These are phyloP conservation scores for Nematocida ausubeli DNA, from an alignment of 371 early-diverging fungal species.

Conservation along the genomic window DNA sequence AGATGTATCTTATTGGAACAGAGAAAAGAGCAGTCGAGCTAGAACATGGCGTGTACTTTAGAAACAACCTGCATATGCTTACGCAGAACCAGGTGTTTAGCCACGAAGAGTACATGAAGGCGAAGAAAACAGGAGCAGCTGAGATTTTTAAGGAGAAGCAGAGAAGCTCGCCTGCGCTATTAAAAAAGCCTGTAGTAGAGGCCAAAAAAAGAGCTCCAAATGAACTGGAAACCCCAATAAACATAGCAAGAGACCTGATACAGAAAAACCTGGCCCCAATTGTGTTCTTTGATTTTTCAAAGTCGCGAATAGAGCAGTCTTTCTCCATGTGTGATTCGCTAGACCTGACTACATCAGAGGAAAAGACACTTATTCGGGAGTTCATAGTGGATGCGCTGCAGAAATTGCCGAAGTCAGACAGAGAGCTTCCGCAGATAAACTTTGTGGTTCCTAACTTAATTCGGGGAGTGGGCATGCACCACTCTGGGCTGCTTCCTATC, in stretches of 20 bases:
- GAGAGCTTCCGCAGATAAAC: constrained; percentile 79
- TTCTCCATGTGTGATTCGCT: constrained; percentile 49
- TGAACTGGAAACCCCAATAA: constrained; percentile 52
- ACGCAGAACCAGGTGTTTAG: constrained; percentile 19
- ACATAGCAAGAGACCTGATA: constrained; percentile 60
- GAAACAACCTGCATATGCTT: constrained; percentile 34
- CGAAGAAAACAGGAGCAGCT: constrained; percentile 47
- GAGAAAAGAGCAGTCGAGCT: constrained; percentile 88
- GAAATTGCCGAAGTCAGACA: constrained; percentile 57
- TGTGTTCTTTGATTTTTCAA: constrained; percentile 67
- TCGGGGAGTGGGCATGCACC: constrained; percentile 93
- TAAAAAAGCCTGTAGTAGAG: constrained; percentile 14
- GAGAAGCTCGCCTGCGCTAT: background rate
- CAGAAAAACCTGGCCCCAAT: constrained; percentile 56
- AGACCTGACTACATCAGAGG: constrained; percentile 59
- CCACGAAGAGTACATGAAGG: constrained; percentile 45
- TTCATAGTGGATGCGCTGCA: constrained; percentile 59
- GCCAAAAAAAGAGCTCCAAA: constrained; percentile 54
- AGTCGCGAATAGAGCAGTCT: constrained; percentile 59
- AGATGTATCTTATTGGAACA: constrained; percentile 93
- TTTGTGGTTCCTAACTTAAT: constrained; percentile 76
- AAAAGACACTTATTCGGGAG: constrained; percentile 57
- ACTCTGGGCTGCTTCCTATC: constrained; percentile 89
- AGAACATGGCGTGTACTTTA: constrained; percentile 77
- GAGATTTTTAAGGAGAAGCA: constrained; percentile 39